Percentiles rank a stretch among this genome's conserved stretches.
Conservation (phyloP, 2,329 filamentous ascomycete genomes). For the Cladosporium sp. region DNA sequence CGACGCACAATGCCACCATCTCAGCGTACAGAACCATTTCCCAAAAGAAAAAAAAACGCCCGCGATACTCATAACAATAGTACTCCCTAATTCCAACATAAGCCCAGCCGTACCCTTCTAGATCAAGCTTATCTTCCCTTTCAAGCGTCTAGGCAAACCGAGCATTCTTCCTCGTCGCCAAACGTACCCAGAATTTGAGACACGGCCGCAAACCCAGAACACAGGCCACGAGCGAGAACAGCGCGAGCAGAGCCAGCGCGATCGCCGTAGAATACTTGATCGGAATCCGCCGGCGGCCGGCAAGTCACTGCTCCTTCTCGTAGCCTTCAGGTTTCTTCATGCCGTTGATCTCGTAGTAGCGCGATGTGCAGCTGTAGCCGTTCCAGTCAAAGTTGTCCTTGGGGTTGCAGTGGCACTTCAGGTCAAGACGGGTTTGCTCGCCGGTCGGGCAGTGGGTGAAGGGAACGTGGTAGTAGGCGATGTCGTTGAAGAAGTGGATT, state of each 20-base stretch:
- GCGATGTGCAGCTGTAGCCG: conserved; percentile 87
- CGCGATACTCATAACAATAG: background rate
- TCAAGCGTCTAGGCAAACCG: background rate
- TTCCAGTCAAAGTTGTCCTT: conserved; percentile 99
- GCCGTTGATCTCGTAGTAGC: conserved; percentile 79
- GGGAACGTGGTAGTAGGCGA: conserved; percentile 95
- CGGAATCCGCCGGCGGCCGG: conserved; percentile 12
- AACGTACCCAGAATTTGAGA: conserved; percentile 2
- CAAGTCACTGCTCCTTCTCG: conserved; percentile 49
- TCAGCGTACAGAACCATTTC: background rate
- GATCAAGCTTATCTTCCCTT: background rate
- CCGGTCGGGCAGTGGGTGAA: conserved; percentile 97
- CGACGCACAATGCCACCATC: background rate
- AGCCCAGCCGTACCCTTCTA: background rate
- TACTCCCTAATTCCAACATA: background rate
- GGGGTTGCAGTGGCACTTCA: conserved; percentile 92
- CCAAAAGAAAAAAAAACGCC: background rate
- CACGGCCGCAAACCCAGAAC: conserved; percentile 2
- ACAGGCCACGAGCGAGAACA: conserved; percentile 1
- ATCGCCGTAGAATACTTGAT: background rate
- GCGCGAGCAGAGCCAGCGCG: background rate
- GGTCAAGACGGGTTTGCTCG: conserved; percentile 75
- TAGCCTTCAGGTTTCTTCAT: conserved; percentile 81
- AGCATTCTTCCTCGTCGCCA: background rate
- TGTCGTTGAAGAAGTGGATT: conserved; percentile 98